These are phyloP conservation scores for Phanerodontia chrysosporium DNA, from an alignment of 768 basidiomycete genomes.

Conservation along the genomic window DNA sequence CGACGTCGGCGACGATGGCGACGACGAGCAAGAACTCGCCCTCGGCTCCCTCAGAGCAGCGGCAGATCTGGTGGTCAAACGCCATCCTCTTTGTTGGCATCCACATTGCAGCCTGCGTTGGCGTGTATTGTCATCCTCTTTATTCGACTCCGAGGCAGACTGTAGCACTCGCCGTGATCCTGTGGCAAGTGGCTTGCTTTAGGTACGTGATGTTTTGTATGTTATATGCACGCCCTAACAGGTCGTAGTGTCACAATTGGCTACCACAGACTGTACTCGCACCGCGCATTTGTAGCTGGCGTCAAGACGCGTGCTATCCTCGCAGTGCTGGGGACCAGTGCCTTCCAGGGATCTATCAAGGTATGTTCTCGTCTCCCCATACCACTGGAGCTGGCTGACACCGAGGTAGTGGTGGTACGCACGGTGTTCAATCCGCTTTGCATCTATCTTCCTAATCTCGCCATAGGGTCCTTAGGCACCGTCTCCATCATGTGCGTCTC, in stretches of 20 bases:
- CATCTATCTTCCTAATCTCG: neutral
- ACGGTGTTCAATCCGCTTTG: neutral
- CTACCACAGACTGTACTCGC: conserved; percentile 78
- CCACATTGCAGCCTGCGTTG: conserved; percentile 55
- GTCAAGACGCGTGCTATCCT: conserved; percentile 51
- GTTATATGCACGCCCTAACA: neutral
- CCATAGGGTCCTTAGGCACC: conserved; percentile 63
- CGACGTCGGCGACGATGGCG: neutral
- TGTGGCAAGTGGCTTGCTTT: conserved; percentile 70
- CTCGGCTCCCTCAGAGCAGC: neutral
- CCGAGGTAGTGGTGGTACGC: conserved; percentile 46
- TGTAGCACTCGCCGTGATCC: conserved; percentile 46
- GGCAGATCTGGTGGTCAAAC: conserved; percentile 59
- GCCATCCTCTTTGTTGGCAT: conserved; percentile 50
- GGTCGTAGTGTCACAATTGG: conserved; percentile 61
- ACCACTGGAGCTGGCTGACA: neutral
- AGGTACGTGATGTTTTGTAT: conserved; percentile 40
- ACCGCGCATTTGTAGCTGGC: conserved; percentile 61
- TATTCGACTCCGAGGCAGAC: conserved; percentile 40
- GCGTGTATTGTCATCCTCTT: conserved; percentile 47
- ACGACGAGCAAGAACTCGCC: neutral
- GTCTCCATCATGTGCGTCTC: conserved; percentile 63
- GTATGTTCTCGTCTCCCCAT: conserved; percentile 27
- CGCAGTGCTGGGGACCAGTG: conserved; percentile 65
- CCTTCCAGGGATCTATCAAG: conserved; percentile 79